phyloP scores from a whole-genome alignment of 306 rosid genomes.

The Lathyrus aphaca region DNA sequence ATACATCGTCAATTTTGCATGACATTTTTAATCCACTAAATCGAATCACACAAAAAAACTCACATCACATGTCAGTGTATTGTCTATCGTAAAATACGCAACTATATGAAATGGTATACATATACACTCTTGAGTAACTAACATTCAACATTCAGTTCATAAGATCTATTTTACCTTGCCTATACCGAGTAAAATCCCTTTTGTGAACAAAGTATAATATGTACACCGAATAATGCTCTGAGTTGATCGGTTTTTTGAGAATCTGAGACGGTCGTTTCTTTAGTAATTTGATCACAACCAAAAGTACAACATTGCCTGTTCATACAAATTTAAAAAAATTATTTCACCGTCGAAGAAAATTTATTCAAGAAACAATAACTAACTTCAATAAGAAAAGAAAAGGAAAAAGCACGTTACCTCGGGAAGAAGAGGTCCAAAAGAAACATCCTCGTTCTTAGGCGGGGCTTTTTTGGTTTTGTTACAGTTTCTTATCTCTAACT shows the following conservation, averaged over 20 bases:
- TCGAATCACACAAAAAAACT: conserved; percentile 31
- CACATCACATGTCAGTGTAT: conserved; percentile 21
- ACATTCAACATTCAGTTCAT: conserved; percentile 37
- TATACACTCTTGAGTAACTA: conserved; percentile 39
- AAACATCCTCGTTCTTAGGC: conserved; percentile 36
- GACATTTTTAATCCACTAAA: conserved; percentile 22
- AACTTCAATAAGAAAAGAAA: conserved; percentile 18
- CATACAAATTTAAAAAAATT: conserved; percentile 42
- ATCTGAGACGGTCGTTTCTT: conserved; percentile 30
- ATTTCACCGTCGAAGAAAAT: conserved; percentile 29
- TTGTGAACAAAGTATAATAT: conserved; percentile 30
- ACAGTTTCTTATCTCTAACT: conserved; percentile 56
- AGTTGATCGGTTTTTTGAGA: conserved; percentile 36
- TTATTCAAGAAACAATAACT: conserved; percentile 28
- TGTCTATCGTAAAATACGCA: conserved; percentile 42
- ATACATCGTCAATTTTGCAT: neutral
- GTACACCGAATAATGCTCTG: conserved; percentile 35
- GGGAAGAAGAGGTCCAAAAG: conserved; percentile 52
- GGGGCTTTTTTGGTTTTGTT: conserved; percentile 49
- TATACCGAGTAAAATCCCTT: conserved; percentile 39
- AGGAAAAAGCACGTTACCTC: conserved; percentile 56
- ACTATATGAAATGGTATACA: conserved; percentile 36
- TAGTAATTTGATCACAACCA: conserved; percentile 63
- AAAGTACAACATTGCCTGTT: conserved; percentile 92
- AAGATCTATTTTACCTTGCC: conserved; percentile 38